Evolutionary conservation across 768 basidiomycete species (phyloP).

Genomic region (Arthromyces matolae): DNA sequence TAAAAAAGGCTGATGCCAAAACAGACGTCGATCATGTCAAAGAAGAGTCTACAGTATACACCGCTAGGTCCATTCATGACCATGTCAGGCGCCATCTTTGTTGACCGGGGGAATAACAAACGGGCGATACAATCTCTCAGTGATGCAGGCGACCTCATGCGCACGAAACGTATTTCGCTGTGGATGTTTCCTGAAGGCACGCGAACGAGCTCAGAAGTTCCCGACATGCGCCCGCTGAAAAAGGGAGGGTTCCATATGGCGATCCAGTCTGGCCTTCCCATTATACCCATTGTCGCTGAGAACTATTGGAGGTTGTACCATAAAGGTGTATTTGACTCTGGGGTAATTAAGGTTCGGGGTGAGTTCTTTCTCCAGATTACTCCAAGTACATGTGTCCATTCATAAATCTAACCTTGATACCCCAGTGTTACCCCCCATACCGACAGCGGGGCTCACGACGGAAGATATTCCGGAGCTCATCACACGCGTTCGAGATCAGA

Average conservation of each 20-base stretch:
- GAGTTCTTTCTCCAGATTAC: constrained; percentile 24
- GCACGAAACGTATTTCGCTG: constrained; percentile 61
- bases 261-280: constrained; percentile 83
- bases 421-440: constrained; percentile 88
- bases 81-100: constrained; percentile 85
- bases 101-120: constrained; percentile 80
- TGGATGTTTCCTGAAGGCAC: constrained; percentile 99
- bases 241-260: constrained; percentile 98
- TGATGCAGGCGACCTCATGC: constrained; percentile 78
- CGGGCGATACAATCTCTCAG: constrained; percentile 73
- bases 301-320: constrained; percentile 91
- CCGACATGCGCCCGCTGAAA: constrained; percentile 84
- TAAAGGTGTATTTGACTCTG: constrained; percentile 69
- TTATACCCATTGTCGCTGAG: constrained; percentile 88
- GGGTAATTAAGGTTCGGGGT: constrained; percentile 83
- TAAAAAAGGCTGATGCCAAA: constrained; percentile 70
- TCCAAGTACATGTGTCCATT: background rate
- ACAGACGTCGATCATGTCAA: constrained; percentile 85
- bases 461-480: constrained; percentile 70
- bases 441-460: constrained; percentile 65
- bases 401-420: background rate
- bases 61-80: constrained; percentile 93
- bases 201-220: constrained; percentile 61
- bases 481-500: constrained; percentile 65
- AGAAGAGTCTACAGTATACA: constrained; percentile 80